Conservation (phyloP, 257 asterid species). For the Capsicum baccatum region DNA sequence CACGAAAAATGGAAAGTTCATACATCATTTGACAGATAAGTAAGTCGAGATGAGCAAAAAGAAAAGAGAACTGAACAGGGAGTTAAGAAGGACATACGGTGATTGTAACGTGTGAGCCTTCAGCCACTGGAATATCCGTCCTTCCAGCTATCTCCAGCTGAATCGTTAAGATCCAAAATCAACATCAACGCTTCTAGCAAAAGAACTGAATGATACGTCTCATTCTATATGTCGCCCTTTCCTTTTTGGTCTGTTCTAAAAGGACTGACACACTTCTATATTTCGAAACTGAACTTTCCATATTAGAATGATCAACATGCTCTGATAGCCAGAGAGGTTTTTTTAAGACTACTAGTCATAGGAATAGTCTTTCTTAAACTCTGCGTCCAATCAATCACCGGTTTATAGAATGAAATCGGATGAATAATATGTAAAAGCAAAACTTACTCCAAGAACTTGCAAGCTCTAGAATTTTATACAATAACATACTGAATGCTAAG, state of each 20-base stretch:
- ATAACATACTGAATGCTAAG: not conserved
- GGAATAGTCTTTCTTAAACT: not conserved
- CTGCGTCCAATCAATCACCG: not conserved
- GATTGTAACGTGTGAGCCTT: conserved; percentile 93
- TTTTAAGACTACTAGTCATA: not conserved
- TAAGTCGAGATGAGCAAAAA: not conserved
- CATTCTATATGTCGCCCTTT: not conserved
- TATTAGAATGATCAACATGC: not conserved
- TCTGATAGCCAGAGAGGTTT: not conserved
- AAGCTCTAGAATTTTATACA: not conserved
- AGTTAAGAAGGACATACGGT: conserved; percentile 57
- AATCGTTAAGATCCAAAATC: conserved; percentile 27
- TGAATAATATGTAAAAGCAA: not conserved
- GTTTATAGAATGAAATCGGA: not conserved
- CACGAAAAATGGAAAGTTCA: not conserved
- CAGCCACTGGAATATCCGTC: conserved; percentile 93
- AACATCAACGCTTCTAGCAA: not conserved
- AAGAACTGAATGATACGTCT: not conserved
- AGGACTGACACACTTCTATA: not conserved
- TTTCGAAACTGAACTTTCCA: not conserved
- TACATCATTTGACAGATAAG: not conserved
- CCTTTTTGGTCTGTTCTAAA: not conserved
- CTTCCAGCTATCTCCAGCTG: conserved; percentile 94
- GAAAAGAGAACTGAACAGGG: conserved; percentile 18
- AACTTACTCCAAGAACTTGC: not conserved